phyloP scores from a whole-genome alignment of 2,329 filamentous ascomycete genomes.

The Epicoccum nigrum region DNA sequence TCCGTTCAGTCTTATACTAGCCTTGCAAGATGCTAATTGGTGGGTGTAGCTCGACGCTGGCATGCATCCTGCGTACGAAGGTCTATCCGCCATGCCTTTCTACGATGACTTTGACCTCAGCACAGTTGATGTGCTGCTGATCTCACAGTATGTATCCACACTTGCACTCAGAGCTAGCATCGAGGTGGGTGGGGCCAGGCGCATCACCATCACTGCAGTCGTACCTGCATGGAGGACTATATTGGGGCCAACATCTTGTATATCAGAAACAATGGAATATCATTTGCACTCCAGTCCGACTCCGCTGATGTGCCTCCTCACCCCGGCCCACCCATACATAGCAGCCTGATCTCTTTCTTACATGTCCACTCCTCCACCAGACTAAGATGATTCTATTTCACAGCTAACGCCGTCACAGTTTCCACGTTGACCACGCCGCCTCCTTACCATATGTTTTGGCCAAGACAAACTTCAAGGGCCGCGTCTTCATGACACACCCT shows the following conservation, averaged over 20 bases:
- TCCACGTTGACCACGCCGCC: conserved; percentile 97
- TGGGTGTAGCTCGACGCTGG: conserved; percentile 83
- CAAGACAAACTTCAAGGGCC: conserved; percentile 96
- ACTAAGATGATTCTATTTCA: not conserved
- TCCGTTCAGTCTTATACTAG: not conserved
- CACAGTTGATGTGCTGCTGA: conserved; percentile 93
- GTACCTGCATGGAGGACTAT: conserved; percentile 28
- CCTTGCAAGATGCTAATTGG: conserved; percentile 27
- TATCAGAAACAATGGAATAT: conserved; percentile 51
- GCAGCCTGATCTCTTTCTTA: conserved; percentile 4
- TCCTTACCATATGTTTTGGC: conserved; percentile 97
- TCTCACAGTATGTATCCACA: conserved; percentile 88
- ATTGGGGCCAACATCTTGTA: conserved; percentile 39
- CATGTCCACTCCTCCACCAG: not conserved
- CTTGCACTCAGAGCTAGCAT: conserved; percentile 8
- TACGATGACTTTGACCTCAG: conserved; percentile 99
- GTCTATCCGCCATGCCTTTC: conserved; percentile 89
- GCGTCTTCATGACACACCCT: conserved; percentile 98
- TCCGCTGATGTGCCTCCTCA: conserved; percentile 44
- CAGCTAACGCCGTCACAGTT: conserved; percentile 63
- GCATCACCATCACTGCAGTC: conserved; percentile 47
- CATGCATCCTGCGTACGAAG: conserved; percentile 95
- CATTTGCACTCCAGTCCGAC: conserved; percentile 45
- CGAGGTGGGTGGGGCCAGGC: conserved; percentile 27
- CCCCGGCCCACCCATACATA: conserved; percentile 31